These are phyloP conservation scores for Krasilnikovozyma curviuscula DNA, from an alignment of 768 basidiomycete genomes.

Conservation along the genomic window DNA sequence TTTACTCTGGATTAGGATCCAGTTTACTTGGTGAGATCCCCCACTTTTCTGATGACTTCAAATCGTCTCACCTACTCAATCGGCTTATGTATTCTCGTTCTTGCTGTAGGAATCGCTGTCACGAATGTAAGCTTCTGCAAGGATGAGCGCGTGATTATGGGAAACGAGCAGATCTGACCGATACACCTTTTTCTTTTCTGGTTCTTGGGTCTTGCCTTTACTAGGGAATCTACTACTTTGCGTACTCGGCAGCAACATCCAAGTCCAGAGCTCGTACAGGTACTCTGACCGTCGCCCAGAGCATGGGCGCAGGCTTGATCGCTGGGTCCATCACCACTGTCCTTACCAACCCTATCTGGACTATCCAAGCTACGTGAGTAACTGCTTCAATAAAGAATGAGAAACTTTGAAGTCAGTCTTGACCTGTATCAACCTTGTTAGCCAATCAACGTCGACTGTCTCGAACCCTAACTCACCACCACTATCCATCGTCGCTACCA, in stretches of 20 bases:
- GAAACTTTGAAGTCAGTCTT: too few relatives aligned
- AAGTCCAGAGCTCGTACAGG: conserved; percentile 11
- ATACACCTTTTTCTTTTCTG: too few relatives aligned
- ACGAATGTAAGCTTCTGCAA: conserved; percentile 38
- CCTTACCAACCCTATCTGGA: conserved; percentile 90
- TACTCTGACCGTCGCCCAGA: conserved; percentile 75
- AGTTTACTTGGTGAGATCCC: conserved; percentile 49
- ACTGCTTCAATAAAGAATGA: too few relatives aligned
- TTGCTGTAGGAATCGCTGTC: conserved; percentile 64
- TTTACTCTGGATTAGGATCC: conserved; percentile 73
- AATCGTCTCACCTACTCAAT: neutral
- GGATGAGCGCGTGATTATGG: neutral
- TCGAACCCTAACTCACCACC: conserved; percentile 2
- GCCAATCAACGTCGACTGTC: conserved; percentile 5
- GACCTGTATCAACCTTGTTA: too few relatives aligned
- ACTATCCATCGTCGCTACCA: conserved; percentile 45
- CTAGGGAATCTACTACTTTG: too few relatives aligned
- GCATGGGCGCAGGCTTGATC: conserved; percentile 68
- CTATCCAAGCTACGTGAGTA: conserved; percentile 77
- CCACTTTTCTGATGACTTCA: too few relatives aligned
- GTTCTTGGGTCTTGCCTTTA: too few relatives aligned
- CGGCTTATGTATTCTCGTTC: neutral
- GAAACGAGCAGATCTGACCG: neutral
- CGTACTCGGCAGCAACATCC: conserved; percentile 2
- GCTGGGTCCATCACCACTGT: conserved; percentile 76